phyloP scores from a whole-genome alignment of 164 flowering plant species.

The Magnolia changhungtana region DNA sequence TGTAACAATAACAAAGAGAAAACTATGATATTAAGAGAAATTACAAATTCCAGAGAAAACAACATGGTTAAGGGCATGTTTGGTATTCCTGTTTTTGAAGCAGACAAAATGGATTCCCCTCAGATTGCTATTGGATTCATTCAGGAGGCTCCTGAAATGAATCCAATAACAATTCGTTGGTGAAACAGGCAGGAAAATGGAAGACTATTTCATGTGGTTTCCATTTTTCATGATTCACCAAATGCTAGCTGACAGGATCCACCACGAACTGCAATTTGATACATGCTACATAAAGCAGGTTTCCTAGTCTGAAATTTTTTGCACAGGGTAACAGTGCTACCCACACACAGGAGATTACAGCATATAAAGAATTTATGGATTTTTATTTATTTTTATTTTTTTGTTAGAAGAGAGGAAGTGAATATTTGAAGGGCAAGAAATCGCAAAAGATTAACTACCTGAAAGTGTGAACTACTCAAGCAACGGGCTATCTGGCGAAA shows the following conservation, averaged over 20 bases:
- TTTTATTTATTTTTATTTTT: not conserved
- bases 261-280: not conserved
- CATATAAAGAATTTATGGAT: not conserved
- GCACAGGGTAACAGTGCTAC: not conserved
- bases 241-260: not conserved
- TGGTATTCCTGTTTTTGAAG: not conserved
- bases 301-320: not conserved
- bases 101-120: not conserved
- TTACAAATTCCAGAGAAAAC: not conserved
- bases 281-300: not conserved
- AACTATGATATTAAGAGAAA: not conserved
- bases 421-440: not conserved
- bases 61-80: not conserved
- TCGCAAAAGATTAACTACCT: slow-evolving; percentile 33
- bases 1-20: not conserved
- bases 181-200: not conserved
- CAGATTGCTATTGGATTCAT: not conserved
- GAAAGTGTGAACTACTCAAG: slow-evolving; percentile 68
- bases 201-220: not conserved
- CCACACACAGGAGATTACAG: not conserved
- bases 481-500: slow-evolving; percentile 61
- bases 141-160: not conserved
- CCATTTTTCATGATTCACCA: not conserved
- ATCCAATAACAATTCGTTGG: not conserved
- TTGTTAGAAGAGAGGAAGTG: not conserved